phyloP scores from a whole-genome alignment of 306 rosid species.

The Cucumis hystrix region DNA sequence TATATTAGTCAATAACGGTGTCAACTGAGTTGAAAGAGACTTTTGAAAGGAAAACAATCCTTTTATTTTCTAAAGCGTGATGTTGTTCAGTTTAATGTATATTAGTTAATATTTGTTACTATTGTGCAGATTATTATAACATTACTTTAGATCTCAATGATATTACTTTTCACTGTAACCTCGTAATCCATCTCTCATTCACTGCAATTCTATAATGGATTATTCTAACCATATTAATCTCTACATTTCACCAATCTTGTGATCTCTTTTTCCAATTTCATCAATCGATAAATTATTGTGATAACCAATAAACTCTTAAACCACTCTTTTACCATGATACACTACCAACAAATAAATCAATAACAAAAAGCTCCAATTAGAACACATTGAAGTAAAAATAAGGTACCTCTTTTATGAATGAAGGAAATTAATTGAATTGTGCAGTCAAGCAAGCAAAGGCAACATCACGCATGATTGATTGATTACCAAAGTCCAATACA shows the following conservation, averaged over 20 bases:
- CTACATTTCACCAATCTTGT: not conserved
- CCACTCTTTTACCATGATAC: not conserved
- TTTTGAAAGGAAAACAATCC: not conserved
- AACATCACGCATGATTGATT: not conserved
- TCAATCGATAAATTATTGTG: not conserved
- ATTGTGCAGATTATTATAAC: not conserved
- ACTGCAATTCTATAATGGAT: not conserved
- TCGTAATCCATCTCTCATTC: not conserved
- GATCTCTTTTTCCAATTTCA: not conserved
- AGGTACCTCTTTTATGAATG: not conserved
- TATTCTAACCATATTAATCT: not conserved
- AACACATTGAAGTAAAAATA: not conserved
- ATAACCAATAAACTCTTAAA: not conserved
- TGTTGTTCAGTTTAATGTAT: not conserved
- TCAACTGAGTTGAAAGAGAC: not conserved
- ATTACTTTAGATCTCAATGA: not conserved
- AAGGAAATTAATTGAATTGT: slow-evolving; percentile 2
- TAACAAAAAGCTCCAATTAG: not conserved
- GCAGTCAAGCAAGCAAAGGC: not conserved
- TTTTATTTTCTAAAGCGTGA: not conserved
- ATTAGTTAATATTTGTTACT: too few species aligned
- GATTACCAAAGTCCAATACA: slow-evolving; percentile 1
- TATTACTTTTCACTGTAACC: not conserved
- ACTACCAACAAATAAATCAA: too few species aligned
- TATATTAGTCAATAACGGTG: not conserved